These are phyloP conservation scores for Seminavis robusta DNA, from an alignment of 108 stramenopile genomes.

Conservation along the genomic window DNA sequence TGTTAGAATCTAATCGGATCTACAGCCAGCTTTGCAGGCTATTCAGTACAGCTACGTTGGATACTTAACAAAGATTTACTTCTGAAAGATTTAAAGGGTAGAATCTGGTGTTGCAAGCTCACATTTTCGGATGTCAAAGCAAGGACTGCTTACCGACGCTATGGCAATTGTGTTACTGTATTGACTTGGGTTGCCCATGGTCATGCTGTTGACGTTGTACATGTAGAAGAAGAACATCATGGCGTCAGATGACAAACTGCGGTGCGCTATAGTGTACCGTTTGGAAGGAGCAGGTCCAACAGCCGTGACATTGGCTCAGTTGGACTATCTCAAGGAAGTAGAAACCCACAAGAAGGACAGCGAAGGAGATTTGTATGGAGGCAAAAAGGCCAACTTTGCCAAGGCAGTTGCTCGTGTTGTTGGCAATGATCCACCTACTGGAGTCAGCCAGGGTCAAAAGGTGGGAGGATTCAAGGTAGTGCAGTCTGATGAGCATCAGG, in stretches of 20 bases:
- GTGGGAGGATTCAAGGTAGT: slow-evolving; percentile 90
- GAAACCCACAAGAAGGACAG: slow-evolving; percentile 39
- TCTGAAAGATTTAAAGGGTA: no score
- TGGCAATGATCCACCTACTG: slow-evolving; percentile 72
- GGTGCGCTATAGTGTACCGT: slow-evolving; percentile 78
- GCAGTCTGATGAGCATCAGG: slow-evolving; percentile 83
- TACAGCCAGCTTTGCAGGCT: no score
- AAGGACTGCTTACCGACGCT: no score
- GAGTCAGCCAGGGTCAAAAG: slow-evolving; percentile 42
- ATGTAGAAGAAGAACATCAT: no score
- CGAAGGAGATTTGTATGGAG: slow-evolving; percentile 67
- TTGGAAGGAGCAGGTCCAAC: slow-evolving; percentile 45
- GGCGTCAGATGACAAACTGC: slow-evolving; percentile 83
- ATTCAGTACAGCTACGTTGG: no score
- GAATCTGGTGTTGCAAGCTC: no score
- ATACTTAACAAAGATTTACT: no score
- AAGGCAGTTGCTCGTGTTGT: slow-evolving; percentile 74
- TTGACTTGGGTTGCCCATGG: no score
- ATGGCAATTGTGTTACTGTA: no score
- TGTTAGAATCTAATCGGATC: no score
- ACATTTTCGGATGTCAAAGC: no score
- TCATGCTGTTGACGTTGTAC: no score
- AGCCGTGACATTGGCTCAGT: slow-evolving; percentile 70
- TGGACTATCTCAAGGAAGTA: slow-evolving; percentile 75
- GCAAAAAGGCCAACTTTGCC: slow-evolving; percentile 67